Base-by-base conservation (phyloP, 148 eudicot species). In the Polygonum maritimum region DNA sequence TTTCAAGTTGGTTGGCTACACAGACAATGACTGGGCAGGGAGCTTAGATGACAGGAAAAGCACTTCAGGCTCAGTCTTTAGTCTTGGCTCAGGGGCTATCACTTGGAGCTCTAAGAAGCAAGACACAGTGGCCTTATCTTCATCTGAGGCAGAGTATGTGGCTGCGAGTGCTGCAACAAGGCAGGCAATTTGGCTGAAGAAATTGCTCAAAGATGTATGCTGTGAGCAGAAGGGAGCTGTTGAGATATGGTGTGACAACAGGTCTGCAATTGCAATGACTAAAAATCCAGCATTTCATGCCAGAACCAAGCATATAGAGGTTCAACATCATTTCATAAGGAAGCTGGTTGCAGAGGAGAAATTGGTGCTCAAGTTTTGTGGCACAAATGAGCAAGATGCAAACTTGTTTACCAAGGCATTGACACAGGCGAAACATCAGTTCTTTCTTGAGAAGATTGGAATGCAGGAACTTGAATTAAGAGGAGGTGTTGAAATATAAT, bases 41-140 rank as follows among this genome's bases (percentile, higher is more conserved):
- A 31, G 31, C 4, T 4, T 69, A 11, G 72, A 45, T 45, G 11
- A 40, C 7, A 40, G 41, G 7, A 40, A 40, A 4, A 40, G 41
- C 4, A 40, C 41, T 0, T 71, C 74, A 41, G n/a, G 49, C 0
- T 71, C 41, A 1, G 48, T 40, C 10, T 71, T 71, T n/a, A 8
- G 48, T 11, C 11, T 71, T 6, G 51, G 74, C n/a, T 71, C 74
- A 40, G 7, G 33, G 3, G 74, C 41, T 3, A 40, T 72, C 2
- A 41, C 75, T 4, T 72, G 54, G 75, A 41, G 31, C 9, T 41
- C 52, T 1, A 72, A 41, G 54, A 72, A 72, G 14, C 75, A 72
- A 18, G 14, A n/a, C 11, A 41, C 35, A 15, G 31, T 72, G 11
- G 33, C 52, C 0, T 47, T 41, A 21, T 72, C 75, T 1, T 16